Conservation (phyloP, 2,329 filamentous ascomycete genomes). For the Botrytis tulipae region DNA sequence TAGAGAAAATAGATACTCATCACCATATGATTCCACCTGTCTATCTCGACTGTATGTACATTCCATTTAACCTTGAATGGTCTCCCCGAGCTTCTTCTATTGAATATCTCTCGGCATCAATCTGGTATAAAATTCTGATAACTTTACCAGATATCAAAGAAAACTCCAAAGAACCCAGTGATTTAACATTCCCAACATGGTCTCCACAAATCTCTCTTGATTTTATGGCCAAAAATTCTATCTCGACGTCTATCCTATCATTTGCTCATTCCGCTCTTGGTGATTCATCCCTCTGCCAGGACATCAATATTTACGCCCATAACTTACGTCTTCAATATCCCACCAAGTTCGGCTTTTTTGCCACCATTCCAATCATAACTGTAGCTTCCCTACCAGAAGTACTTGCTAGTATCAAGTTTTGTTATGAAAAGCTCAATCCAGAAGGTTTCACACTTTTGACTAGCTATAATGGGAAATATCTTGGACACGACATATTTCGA, state of each 20-base stretch:
- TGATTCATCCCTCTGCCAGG: not conserved
- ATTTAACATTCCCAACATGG: not conserved
- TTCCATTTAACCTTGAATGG: too few relatives aligned
- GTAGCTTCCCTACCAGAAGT: not conserved
- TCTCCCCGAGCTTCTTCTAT: not conserved
- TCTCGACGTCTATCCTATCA: conserved; percentile 13
- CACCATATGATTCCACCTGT: conserved; percentile 12
- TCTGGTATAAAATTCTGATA: not conserved
- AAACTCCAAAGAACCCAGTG: not conserved
- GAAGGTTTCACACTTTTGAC: conserved; percentile 11
- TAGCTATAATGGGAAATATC: conserved; percentile 10
- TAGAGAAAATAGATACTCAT: conserved; percentile 11
- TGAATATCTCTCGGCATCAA: not conserved
- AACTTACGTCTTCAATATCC: conserved; percentile 7
- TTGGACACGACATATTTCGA: not conserved
- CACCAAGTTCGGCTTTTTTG: conserved; percentile 12
- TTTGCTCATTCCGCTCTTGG: not conserved
- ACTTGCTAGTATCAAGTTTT: not conserved
- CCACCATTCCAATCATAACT: conserved; percentile 1
- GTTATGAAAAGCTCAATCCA: not conserved
- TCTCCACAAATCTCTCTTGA: conserved; percentile 8
- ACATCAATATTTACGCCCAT: conserved; percentile 5
- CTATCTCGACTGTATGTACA: conserved; percentile 11
- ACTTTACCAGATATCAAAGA: not conserved
- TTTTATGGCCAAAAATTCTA: conserved; percentile 3